Evolutionary conservation across 2,329 filamentous ascomycete genomes (phyloP), one percentile per base, ranked within the genome.

Genomic region (Cladosporium colombiae): DNA sequence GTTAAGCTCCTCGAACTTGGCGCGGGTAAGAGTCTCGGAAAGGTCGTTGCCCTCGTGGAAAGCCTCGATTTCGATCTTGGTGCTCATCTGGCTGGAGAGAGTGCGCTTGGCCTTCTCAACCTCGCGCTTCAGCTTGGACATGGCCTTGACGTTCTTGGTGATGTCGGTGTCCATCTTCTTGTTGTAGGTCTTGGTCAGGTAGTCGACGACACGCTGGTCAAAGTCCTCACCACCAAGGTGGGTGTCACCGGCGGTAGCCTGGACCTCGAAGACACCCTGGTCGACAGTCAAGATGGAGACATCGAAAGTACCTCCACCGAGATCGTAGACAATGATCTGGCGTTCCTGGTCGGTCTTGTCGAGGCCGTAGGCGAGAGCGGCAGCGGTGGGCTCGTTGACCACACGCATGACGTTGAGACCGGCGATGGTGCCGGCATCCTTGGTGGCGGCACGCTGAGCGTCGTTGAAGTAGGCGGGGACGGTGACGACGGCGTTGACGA

Each of bases 1-100:
- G 91, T 98, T 98, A 75, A 98, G 88, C 84, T 98, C 94, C 84
- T 99, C 95, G 77, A 99, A 98, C 88, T 98, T 98, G 86, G 95
- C 95, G 75, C 94, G 92, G 80, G 94, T 97, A 62, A 99, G 88
- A 69, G 93, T 97, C 89, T 98, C 94, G 58, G 93, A 97, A 86
- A 98, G 97, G 81, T 98, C 95, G 73, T 96, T 90, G 84, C 95
- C 95, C 74, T 96, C 89, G 83, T 92, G 91, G 91, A 99, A 96
- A 73, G 92, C 90, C 82, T 99, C 95, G 71, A 99, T 97, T 84
- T 98, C 95, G 66, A 79, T 79, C 71, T 78, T 76, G 69, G 77
- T 79, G 72, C 74, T 77, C 77, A 78, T 79, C 68, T 79, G 76
- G 68, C 71, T 74, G 67, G 76, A 78, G 65, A 99, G 89, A 74